phyloP scores from a whole-genome alignment of 495 filamentous ascomycete species.

The Tuber borchii region DNA sequence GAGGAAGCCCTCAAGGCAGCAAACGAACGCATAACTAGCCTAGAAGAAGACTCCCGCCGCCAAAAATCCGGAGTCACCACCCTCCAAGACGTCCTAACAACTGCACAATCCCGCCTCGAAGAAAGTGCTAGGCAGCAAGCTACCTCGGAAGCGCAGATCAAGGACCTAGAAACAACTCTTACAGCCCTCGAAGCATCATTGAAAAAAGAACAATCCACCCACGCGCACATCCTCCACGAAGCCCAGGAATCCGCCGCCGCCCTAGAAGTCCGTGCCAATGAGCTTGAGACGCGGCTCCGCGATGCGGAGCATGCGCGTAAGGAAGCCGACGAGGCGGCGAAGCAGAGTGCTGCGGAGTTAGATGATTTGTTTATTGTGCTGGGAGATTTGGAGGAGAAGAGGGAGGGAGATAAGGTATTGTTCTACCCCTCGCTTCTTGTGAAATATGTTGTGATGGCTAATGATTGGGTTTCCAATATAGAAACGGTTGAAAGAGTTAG shows the following conservation, averaged over 20 bases:
- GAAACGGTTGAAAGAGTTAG: constrained; percentile 67
- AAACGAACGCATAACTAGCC: constrained; percentile 44
- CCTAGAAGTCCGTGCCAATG: constrained; percentile 22
- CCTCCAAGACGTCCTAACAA: constrained; percentile 16
- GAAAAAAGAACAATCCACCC: constrained; percentile 21
- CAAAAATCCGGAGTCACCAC: not conserved
- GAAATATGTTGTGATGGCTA: constrained; percentile 25
- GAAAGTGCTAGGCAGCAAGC: constrained; percentile 15
- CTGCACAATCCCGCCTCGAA: constrained; percentile 11
- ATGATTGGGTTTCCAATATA: constrained; percentile 40
- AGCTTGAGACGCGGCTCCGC: not conserved
- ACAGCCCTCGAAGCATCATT: constrained; percentile 9
- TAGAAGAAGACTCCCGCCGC: constrained; percentile 38
- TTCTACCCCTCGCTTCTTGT: not conserved
- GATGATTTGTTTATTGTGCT: constrained; percentile 84
- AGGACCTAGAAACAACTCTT: constrained; percentile 12
- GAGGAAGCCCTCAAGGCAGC: constrained; percentile 41
- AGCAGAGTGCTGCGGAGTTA: constrained; percentile 69
- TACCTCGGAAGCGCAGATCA: not conserved
- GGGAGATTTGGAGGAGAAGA: constrained; percentile 82
- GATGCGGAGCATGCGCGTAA: constrained; percentile 46
- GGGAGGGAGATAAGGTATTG: constrained; percentile 69
- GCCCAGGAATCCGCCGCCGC: constrained; percentile 36
- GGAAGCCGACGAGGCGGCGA: constrained; percentile 59
- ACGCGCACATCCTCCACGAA: constrained; percentile 18